Conservation (phyloP, 2,329 filamentous ascomycete species). For the Sphaerulina vaccinii region DNA sequence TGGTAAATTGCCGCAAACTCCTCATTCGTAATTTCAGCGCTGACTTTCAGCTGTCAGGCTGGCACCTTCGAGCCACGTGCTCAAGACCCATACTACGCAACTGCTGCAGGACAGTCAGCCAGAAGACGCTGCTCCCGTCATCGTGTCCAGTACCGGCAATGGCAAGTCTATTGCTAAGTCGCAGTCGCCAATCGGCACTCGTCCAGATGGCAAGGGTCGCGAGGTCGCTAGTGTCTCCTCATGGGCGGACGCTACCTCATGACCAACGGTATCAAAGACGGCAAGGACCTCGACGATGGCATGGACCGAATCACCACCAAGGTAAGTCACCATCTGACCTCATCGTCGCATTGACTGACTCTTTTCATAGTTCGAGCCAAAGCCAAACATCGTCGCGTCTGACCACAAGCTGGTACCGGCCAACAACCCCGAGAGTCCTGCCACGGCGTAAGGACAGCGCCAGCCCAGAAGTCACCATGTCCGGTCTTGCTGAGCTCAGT, state of each 20-base stretch:
- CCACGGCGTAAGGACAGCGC: too few species aligned
- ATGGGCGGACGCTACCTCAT: slow-evolving; percentile 28
- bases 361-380: slow-evolving; percentile 23
- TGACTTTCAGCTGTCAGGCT: slow-evolving; percentile 5
- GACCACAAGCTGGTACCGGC: slow-evolving; percentile 13
- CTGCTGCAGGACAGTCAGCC: slow-evolving; percentile 22
- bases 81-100: slow-evolving; percentile 6
- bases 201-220: neutral
- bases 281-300: neutral
- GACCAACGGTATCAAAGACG: slow-evolving; percentile 13
- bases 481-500: too few species aligned
- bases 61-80: slow-evolving; percentile 1
- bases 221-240: slow-evolving; percentile 23
- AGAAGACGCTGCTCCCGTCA: slow-evolving; percentile 8
- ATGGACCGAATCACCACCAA: slow-evolving; percentile 13
- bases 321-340: slow-evolving; percentile 18
- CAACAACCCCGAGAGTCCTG: neutral
- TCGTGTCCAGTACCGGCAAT: neutral
- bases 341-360: slow-evolving; percentile 18
- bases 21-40: too few species aligned
- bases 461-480: too few species aligned
- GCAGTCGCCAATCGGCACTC: slow-evolving; percentile 25
- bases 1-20: too few species aligned
- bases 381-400: slow-evolving; percentile 13
- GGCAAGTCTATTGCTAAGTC: neutral